Conservation (phyloP, 2,329 filamentous ascomycete genomes). For the Neofusicoccum sp. region DNA sequence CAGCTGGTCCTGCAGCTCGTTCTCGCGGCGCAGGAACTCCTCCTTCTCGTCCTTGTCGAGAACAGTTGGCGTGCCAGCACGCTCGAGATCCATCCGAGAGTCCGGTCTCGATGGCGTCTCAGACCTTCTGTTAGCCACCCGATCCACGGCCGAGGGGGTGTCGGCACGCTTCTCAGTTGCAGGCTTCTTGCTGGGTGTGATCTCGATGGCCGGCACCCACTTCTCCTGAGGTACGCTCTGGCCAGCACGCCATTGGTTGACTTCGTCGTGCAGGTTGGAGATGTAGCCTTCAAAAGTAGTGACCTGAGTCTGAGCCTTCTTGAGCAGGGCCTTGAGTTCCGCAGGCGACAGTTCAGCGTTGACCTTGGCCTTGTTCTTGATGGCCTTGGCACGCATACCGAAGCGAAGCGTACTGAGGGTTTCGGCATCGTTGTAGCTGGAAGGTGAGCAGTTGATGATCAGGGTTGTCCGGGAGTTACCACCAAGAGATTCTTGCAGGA, state of each 20-base stretch:
- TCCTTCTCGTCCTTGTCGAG: slow-evolving; percentile 96
- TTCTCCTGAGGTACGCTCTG: slow-evolving; percentile 85
- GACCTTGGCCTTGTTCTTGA: slow-evolving; percentile 99
- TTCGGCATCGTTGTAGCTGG: slow-evolving; percentile 96
- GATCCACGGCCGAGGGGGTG: slow-evolving; percentile 56
- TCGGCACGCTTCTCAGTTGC: slow-evolving; percentile 59
- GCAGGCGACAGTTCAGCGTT: slow-evolving; percentile 96
- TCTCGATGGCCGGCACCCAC: slow-evolving; percentile 73
- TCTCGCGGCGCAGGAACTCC: slow-evolving; percentile 91
- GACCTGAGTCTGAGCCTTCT: slow-evolving; percentile 88
- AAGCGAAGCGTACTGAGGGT: slow-evolving; percentile 91
- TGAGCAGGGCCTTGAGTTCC: slow-evolving; percentile 90
- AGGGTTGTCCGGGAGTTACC: slow-evolving; percentile 98
- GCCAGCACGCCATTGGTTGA: slow-evolving; percentile 84
- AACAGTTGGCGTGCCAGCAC: slow-evolving; percentile 83
- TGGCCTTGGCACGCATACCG: slow-evolving; percentile 94
- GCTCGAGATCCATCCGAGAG: slow-evolving; percentile 69
- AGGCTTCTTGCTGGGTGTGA: slow-evolving; percentile 52
- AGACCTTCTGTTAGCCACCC: slow-evolving; percentile 48
- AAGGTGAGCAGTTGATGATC: slow-evolving; percentile 99
- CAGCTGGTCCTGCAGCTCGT: slow-evolving; percentile 95
- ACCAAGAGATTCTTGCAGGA: slow-evolving; percentile 94
- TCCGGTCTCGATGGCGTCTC: slow-evolving; percentile 61
- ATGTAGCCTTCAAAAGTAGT: slow-evolving; percentile 89
- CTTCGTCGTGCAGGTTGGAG: slow-evolving; percentile 77